Evolutionary conservation across 441 rosid genomes (phyloP), one percentile per base, ranked within the genome.

Genomic region (Erodium chrysanthum): DNA sequence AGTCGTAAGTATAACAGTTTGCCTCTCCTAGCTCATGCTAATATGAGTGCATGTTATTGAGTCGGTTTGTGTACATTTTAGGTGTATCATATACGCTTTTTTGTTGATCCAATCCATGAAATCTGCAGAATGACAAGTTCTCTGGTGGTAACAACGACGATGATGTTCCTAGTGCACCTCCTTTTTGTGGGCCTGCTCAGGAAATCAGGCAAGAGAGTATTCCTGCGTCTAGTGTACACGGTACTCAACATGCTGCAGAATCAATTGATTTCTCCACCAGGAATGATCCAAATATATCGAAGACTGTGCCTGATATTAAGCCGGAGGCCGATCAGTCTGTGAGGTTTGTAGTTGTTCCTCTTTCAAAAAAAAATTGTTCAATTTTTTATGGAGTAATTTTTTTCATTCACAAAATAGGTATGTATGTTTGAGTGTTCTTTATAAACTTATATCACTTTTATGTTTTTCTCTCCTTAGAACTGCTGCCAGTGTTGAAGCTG

Each of bases 131-230:
- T 37, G 81, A 73, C 15, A 81, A 76, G 64, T 75, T 77, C 67
- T 78, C 84, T 56, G 82, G 81, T 68, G 89, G 81, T 20, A 37
- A 37, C 42, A 20, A 64, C n/a, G 67, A 64, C 31, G 83, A 81
- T 56, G 96, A 83, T 74, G 77, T 85, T 73, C 95, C 97, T 9
- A 91, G 93, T 82, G 97, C 99, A 25, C 99, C 99, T 68, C 97
- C 97, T 65, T 80, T 91, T 81, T 77, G 85, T 67, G 78, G 84
- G 75, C 75, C 85, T 64, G 79, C 73, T 67, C 80, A 68, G 66
- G 90, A 88, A 80, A 85, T 84, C 68, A 79, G 84, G 75, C 84
- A 79, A 66, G 84, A 74, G 74, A 75, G 71, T 65, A 71, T 77
- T 58, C 77, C 80, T 68, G 82, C 70, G 70, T 78, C 83, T 70